phyloP scores from a whole-genome alignment of 2,329 filamentous ascomycete genomes.

The Monosporascus sp. region DNA sequence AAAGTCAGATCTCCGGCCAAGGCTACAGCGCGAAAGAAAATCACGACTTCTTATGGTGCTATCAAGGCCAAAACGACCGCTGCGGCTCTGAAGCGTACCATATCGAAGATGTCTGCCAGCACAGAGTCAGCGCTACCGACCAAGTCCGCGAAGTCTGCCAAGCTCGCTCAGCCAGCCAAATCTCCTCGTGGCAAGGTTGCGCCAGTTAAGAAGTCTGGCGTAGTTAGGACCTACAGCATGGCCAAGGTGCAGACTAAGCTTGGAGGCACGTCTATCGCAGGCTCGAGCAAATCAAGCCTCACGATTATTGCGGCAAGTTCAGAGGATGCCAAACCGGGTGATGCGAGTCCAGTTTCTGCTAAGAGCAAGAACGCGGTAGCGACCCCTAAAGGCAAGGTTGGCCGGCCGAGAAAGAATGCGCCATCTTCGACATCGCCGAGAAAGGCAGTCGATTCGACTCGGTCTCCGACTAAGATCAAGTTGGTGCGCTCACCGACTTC shows the following conservation, averaged over 20 bases:
- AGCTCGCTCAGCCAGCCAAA: not conserved
- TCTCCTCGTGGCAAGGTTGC: slow-evolving; percentile 14
- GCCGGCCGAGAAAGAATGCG: slow-evolving; percentile 8
- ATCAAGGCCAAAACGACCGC: slow-evolving; percentile 31
- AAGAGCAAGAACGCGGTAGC: slow-evolving; percentile 6
- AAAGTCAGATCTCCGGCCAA: slow-evolving; percentile 40
- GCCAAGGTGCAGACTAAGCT: slow-evolving; percentile 15
- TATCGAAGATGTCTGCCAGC: slow-evolving; percentile 34
- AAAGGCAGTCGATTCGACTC: slow-evolving; percentile 23
- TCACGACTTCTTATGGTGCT: slow-evolving; percentile 24
- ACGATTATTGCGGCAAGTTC: slow-evolving; percentile 19
- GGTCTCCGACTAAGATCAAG: slow-evolving; percentile 27
- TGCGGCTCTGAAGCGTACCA: slow-evolving; percentile 33
- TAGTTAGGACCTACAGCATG: slow-evolving; percentile 26
- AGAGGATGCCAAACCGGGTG: slow-evolving; percentile 7
- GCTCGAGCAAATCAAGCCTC: slow-evolving; percentile 13
- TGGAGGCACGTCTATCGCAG: slow-evolving; percentile 8
- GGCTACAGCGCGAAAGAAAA: slow-evolving; percentile 15
- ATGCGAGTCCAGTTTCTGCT: slow-evolving; percentile 3
- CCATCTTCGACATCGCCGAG: slow-evolving; percentile 9
- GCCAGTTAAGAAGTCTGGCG: slow-evolving; percentile 20
- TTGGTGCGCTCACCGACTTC: slow-evolving; percentile 31
- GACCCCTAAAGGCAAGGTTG: slow-evolving; percentile 1
- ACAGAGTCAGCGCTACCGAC: slow-evolving; percentile 25
- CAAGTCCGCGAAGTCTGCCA: slow-evolving; percentile 13